Conservation (phyloP, 2,329 filamentous ascomycete species). For the Alternaria brassicae region DNA sequence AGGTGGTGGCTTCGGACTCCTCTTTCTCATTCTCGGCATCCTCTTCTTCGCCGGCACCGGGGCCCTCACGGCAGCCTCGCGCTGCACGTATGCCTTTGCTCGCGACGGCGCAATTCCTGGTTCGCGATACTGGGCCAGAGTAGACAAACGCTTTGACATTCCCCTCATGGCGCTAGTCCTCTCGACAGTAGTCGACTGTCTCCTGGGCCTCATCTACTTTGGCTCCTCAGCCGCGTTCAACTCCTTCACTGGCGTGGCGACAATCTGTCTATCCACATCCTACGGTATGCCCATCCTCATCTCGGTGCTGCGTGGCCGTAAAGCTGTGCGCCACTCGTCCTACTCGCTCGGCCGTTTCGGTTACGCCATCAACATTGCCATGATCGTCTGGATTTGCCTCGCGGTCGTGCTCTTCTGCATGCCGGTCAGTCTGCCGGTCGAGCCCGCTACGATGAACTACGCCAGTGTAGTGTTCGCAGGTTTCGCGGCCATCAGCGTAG, state of each 20-base stretch:
- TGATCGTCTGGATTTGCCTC: slow-evolving; percentile 73
- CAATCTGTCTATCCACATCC: slow-evolving; percentile 77
- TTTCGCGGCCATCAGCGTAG: slow-evolving; percentile 46
- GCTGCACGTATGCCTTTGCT: slow-evolving; percentile 79
- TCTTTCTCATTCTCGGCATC: slow-evolving; percentile 79
- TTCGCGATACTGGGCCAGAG: slow-evolving; percentile 69
- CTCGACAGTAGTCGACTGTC: slow-evolving; percentile 71
- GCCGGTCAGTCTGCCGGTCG: slow-evolving; percentile 59
- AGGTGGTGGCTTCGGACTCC: slow-evolving; percentile 74
- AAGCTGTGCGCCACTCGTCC: slow-evolving; percentile 68
- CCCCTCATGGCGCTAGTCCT: slow-evolving; percentile 74
- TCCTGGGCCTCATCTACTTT: slow-evolving; percentile 81
- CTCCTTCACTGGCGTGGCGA: slow-evolving; percentile 80
- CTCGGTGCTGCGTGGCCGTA: slow-evolving; percentile 70
- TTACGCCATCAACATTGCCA: slow-evolving; percentile 70
- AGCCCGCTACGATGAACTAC: slow-evolving; percentile 54
- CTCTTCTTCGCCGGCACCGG: slow-evolving; percentile 78
- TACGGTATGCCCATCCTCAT: slow-evolving; percentile 80
- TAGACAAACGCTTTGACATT: slow-evolving; percentile 71
- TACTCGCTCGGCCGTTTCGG: slow-evolving; percentile 76
- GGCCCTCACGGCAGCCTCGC: slow-evolving; percentile 74
- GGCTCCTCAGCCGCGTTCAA: slow-evolving; percentile 79
- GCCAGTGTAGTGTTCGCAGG: slow-evolving; percentile 52
- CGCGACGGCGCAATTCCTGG: slow-evolving; percentile 77
- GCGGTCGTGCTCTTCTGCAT: slow-evolving; percentile 79